Evolutionary conservation across 2,329 filamentous ascomycete genomes (phyloP).

Genomic region (Cryphonectria japonica): DNA sequence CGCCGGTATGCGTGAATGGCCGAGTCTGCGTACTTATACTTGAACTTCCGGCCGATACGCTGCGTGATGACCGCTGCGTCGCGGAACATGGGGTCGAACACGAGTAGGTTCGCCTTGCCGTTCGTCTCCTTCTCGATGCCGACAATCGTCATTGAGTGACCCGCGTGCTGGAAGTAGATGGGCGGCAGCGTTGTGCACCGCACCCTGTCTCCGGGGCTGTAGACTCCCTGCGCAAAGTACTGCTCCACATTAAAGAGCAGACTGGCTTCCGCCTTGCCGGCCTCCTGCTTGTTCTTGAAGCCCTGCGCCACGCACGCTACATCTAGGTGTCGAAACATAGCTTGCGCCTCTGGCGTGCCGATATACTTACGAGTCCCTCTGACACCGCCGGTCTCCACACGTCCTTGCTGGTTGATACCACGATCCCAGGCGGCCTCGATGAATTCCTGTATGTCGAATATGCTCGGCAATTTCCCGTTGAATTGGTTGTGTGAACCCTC

Average conservation of each 20-base stretch:
- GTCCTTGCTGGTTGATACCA: constrained; percentile 75
- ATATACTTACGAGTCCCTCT: constrained; percentile 92
- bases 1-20: constrained; percentile 76
- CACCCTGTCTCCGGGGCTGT: constrained; percentile 62
- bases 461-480: constrained; percentile 65
- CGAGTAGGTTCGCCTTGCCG: constrained; percentile 71
- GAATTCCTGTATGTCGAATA: constrained; percentile 81
- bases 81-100: constrained; percentile 86
- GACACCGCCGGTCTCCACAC: constrained; percentile 84
- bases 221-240: constrained; percentile 70
- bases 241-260: constrained; percentile 71
- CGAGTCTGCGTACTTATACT: constrained; percentile 50
- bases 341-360: constrained; percentile 88
- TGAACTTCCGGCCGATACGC: constrained; percentile 55
- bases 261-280: constrained; percentile 53
- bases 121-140: constrained; percentile 74
- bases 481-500: constrained; percentile 64
- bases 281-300: constrained; percentile 52
- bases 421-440: constrained; percentile 89
- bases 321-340: constrained; percentile 71
- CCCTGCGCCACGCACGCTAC: constrained; percentile 71
- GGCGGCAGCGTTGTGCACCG: constrained; percentile 74
- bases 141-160: constrained; percentile 89
- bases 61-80: constrained; percentile 67
- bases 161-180: constrained; percentile 87